phyloP scores from a whole-genome alignment of 2,329 filamentous ascomycete species.

The Dothistroma septosporum region DNA sequence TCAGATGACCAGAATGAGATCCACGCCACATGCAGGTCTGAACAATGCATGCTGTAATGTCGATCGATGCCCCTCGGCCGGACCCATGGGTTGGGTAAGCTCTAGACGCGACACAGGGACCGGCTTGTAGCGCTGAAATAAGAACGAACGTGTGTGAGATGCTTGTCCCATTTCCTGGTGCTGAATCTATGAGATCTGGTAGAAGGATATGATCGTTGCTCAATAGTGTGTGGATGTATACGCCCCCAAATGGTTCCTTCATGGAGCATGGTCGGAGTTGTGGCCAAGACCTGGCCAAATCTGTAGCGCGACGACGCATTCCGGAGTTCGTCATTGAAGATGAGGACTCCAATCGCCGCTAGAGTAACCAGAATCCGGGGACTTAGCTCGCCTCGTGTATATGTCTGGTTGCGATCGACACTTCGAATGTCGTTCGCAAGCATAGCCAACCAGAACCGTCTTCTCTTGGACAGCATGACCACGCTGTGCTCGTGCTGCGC shows the following conservation, averaged over 20 bases:
- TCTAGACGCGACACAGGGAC: not conserved
- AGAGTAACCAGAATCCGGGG: slow-evolving; percentile 26
- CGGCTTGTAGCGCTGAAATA: not conserved
- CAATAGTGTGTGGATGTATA: no score
- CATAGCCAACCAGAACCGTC: slow-evolving; percentile 77
- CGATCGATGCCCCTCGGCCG: not conserved
- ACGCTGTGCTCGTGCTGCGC: slow-evolving; percentile 67
- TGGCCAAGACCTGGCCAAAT: not conserved
- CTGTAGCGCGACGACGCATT: not conserved
- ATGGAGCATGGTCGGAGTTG: not conserved
- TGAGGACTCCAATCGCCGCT: slow-evolving; percentile 14
- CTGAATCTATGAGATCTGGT: not conserved
- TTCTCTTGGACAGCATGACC: slow-evolving; percentile 70
- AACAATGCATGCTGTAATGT: not conserved
- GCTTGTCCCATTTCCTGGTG: not conserved
- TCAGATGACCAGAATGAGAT: not conserved
- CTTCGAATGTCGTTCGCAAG: slow-evolving; percentile 49
- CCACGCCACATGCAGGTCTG: not conserved
- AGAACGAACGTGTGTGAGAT: not conserved
- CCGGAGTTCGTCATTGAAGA: not conserved
- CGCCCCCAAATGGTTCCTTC: not conserved
- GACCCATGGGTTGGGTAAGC: not conserved
- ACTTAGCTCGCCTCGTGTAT: slow-evolving; percentile 3
- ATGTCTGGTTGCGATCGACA: slow-evolving; percentile 8
- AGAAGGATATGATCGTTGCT: not conserved